These are phyloP conservation scores for Ochetophila trinervis DNA, from an alignment of 306 rosid species.

Conservation along the genomic window DNA sequence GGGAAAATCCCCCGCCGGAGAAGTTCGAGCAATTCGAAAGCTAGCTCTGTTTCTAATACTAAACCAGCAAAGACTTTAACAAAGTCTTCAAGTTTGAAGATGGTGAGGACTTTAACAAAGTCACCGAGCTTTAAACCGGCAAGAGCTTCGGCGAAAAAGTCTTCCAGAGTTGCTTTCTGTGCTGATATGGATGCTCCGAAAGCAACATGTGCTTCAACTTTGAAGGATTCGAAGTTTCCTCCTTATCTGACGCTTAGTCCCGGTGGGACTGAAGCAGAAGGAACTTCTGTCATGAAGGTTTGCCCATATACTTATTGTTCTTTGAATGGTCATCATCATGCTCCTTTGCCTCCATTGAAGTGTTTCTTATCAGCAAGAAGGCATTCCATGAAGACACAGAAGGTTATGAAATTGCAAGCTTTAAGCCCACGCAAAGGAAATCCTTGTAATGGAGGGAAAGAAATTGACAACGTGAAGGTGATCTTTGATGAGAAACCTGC, in stretches of 20 bases:
- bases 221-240: constrained; percentile 78
- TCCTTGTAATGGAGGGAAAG: constrained; percentile 29
- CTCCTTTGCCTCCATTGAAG: constrained; percentile 71
- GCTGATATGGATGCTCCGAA: constrained; percentile 43
- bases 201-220: constrained; percentile 86
- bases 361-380: constrained; percentile 70
- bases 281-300: constrained; percentile 71
- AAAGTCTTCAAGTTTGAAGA: constrained; percentile 51
- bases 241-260: constrained; percentile 52
- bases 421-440: constrained; percentile 36
- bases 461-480: constrained; percentile 21
- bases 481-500: constrained; percentile 25
- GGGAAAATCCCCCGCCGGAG: constrained; percentile 30
- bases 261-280: constrained; percentile 80
- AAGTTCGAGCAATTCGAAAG: constrained; percentile 31
- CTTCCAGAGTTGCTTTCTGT: constrained; percentile 49
- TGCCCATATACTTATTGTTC: constrained; percentile 89
- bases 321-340: constrained; percentile 81
- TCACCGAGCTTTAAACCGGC: constrained; percentile 63
- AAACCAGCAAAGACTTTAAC: constrained; percentile 41
- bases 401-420: constrained; percentile 45
- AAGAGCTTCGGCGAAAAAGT: constrained; percentile 48
- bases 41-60: constrained; percentile 33
- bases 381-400: constrained; percentile 59
- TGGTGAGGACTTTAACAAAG: constrained; percentile 63